Evolutionary conservation across 208 protist genomes (phyloP), one percentile per base, ranked within the genome.

Genomic region (Leishmania aethiopica): DNA sequence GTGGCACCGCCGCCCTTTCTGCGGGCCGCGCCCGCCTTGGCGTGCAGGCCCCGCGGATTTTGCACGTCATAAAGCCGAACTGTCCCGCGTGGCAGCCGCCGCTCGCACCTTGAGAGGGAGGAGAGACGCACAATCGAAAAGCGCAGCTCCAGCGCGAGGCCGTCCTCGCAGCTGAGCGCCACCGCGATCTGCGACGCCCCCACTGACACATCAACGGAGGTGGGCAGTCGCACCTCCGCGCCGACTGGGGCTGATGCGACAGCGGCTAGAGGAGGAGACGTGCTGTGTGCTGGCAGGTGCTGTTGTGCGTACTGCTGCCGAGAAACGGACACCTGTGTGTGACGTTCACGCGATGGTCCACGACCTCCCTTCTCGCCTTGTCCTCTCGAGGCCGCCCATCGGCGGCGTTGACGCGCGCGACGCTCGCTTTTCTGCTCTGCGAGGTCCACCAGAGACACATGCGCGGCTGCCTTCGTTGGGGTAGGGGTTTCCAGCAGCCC

Each of bases 131-230:
- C 67, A 19, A 87, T 59, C 0, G 75, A 67, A 76, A 96, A 90
- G 55, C 89, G 84, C 42, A 96, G 84, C n/a, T 95, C 88, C n/a
- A 90, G 84, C 71, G 91, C 93, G 40, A 89, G 84, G 42, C 94
- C 94, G 60, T 96, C 94, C 79, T 97, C 94, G 59, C 87, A 87
- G 75, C 82, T 83, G 32, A 87, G 76, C 0, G 88, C 88, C 57
- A 96, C 85, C 37, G 91, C 82, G n/a, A 91, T 60, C 35, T 85
- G 79, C 42, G 75, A 72, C 37, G 47, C 51, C 3, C 89, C 86
- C 17, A 95, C 89, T 25, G 88, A 80, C 15, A 97, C 92, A 76
- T 96, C 94, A 8, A 96, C 80, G 2, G 88, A 90, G 42, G 89
- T 85, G 66, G 94, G 86, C 80, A 94, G 82, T 35, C 80, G 86